A percentile compares a stretch with the other conserved stretches of the same genome.
phyloP scores from a whole-genome alignment of 1,139 yeast species.

The Saccharomyces hybrid region DNA sequence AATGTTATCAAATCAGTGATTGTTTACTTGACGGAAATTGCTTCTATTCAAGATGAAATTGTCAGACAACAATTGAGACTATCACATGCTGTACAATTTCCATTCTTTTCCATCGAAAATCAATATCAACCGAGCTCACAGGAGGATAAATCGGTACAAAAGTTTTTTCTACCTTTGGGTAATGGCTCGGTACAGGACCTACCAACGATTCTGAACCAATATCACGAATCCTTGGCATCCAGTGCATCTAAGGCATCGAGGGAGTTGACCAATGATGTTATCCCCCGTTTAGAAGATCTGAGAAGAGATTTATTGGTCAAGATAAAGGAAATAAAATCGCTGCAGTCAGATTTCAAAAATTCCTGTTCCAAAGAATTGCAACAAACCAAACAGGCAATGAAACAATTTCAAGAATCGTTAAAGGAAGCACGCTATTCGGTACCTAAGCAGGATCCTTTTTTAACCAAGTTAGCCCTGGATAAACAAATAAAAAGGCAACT shows the following conservation, averaged over 20 bases:
- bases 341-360: slow-evolving; percentile 77
- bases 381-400: slow-evolving; percentile 51
- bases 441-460: slow-evolving; percentile 60
- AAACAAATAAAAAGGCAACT: slow-evolving; percentile 69
- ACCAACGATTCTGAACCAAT: slow-evolving; percentile 62
- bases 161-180: slow-evolving; percentile 53
- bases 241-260: slow-evolving; percentile 61
- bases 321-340: slow-evolving; percentile 75
- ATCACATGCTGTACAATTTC: slow-evolving; percentile 67
- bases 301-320: slow-evolving; percentile 74
- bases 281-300: slow-evolving; percentile 80
- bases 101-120: slow-evolving; percentile 35
- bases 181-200: slow-evolving; percentile 76
- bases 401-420: slow-evolving; percentile 41
- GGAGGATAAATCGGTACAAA: slow-evolving; percentile 27
- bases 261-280: slow-evolving; percentile 58
- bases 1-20: slow-evolving; percentile 66
- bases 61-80: slow-evolving; percentile 75
- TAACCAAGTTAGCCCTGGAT: slow-evolving; percentile 64
- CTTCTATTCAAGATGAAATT: slow-evolving; percentile 79
- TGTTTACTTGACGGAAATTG: slow-evolving; percentile 69
- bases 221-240: slow-evolving; percentile 66
- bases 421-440: slow-evolving; percentile 36
- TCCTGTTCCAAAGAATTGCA: slow-evolving; percentile 59
- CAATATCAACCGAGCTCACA: slow-evolving; percentile 20